Evolutionary conservation across 192 early-diverging fungal genomes (phyloP), one percentile per base, ranked within the genome.

Genomic region (Rhizoclosmatium globosum): DNA sequence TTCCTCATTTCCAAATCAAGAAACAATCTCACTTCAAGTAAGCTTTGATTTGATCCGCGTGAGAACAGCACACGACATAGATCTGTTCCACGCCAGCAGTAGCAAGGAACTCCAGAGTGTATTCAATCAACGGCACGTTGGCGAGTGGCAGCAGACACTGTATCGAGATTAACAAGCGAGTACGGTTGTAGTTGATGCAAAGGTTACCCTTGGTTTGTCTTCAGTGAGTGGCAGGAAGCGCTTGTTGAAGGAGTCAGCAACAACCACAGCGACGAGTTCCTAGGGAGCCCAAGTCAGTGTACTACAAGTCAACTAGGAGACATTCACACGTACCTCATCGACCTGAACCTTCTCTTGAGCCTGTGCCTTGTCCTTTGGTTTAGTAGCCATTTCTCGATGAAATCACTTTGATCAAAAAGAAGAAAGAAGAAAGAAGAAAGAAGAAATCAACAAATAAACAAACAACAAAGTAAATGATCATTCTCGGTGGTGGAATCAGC

Each of bases 111-210:
- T 99, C 98, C 53, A 99, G 89, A 0, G 96, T 96, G 81, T 99
- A 98, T 81, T 98, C 95, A 77, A 99, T 93, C 76, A 99, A 85
- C 0, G 98, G 98, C 41, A 97, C 93, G 82, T 99, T 99, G 85
- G 92, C 94, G 38, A 99, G 88, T 19, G 95, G 96, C 66, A 98
- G 84, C 79, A 99, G 86, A 79, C 96, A 96, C 91, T 95, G 81
- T 2, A 59, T 46, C 39, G 31, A 39, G 15, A 31, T 46, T 23
- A 4, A 57, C 23, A 15, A 57, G 42, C 46, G 43, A 59, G 19
- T 43, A 17, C 17, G 57, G 44, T 15, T 59, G 6, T 59, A n/a
- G 6, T 38, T 39, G 47, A 59, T 21, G 2, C 31, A 39, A 0
- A 11, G 42, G 78, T 76, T 89, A 94, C 93, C 73, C 95, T 87